Conservation (phyloP, 2,329 filamentous ascomycete species). For the Rhynchosporium secalis region DNA sequence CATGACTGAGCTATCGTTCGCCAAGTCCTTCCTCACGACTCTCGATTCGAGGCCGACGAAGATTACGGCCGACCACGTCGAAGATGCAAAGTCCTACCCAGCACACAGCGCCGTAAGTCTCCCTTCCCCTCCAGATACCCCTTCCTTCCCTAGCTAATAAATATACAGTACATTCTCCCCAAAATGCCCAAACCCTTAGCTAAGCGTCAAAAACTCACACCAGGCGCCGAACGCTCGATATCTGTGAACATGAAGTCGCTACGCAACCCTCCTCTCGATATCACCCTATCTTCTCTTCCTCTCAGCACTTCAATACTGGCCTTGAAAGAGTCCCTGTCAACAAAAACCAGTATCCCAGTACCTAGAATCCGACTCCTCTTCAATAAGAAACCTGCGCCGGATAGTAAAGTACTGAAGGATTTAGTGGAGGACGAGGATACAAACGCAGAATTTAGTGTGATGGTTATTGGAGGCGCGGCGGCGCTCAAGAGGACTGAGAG, state of each 20-base stretch:
- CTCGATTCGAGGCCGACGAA: constrained; percentile 79
- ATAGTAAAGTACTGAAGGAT: constrained; percentile 76
- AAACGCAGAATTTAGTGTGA: constrained; percentile 76
- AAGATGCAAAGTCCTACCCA: constrained; percentile 78
- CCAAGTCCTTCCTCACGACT: constrained; percentile 76
- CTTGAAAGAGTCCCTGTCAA: constrained; percentile 69
- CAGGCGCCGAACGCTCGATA: constrained; percentile 53
- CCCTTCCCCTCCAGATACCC: not conserved
- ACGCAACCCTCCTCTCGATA: constrained; percentile 70
- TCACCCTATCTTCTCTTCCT: constrained; percentile 63
- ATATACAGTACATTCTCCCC: constrained; percentile 67
- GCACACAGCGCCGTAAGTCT: constrained; percentile 69
- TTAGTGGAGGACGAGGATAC: constrained; percentile 58
- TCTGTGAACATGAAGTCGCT: constrained; percentile 71
- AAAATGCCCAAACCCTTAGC: constrained; percentile 61
- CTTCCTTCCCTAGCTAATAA: constrained; percentile 13
- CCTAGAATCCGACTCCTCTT: constrained; percentile 84
- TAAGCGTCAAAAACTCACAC: constrained; percentile 47
- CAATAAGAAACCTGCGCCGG: constrained; percentile 81
- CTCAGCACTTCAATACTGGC: constrained; percentile 74
- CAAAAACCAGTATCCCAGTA: constrained; percentile 61
- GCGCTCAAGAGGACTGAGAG: constrained; percentile 44
- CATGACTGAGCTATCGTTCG: constrained; percentile 85
- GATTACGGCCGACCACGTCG: constrained; percentile 86
- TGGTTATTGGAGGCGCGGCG: constrained; percentile 76